These are phyloP conservation scores for Calycina herbarum DNA, from an alignment of 2,329 filamentous ascomycete genomes.

Conservation along the genomic window DNA sequence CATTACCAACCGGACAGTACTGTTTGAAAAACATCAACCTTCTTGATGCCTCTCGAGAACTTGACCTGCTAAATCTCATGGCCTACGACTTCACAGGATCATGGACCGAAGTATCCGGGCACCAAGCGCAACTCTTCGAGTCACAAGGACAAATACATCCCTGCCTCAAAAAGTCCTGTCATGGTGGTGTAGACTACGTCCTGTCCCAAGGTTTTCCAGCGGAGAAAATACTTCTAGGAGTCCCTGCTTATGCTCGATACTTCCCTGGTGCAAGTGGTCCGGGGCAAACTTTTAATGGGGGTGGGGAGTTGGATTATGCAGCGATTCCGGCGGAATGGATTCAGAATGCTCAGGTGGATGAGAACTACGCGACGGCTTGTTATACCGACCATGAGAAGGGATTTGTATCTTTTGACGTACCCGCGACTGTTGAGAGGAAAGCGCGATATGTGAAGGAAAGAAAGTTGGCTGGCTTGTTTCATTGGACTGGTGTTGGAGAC, in stretches of 20 bases:
- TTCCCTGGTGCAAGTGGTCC: background rate
- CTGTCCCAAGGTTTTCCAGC: background rate
- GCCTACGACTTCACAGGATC: constrained; percentile 5
- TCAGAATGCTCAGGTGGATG: constrained; percentile 1
- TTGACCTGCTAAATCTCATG: constrained; percentile 10
- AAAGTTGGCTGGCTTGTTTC: constrained; percentile 3
- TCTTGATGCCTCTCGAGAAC: background rate
- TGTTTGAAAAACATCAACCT: constrained; percentile 8
- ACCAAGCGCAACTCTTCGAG: constrained; percentile 8
- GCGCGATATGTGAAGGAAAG: background rate
- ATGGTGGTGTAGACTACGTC: constrained; percentile 1
- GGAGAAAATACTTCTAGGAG: background rate
- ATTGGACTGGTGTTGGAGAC: constrained; percentile 6
- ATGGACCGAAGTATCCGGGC: constrained; percentile 3
- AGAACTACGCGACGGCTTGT: background rate
- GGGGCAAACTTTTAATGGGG: background rate
- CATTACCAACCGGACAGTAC: constrained; percentile 4
- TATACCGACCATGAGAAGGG: constrained; percentile 2
- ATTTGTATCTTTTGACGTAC: constrained; percentile 7
- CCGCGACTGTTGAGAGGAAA: background rate
- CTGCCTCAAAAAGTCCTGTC: background rate
- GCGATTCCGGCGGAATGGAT: background rate
- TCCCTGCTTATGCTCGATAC: background rate
- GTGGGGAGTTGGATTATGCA: constrained; percentile 6
- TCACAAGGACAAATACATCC: background rate